Conservation (phyloP, 805 yeast species). For the Pichia eremophila region DNA sequence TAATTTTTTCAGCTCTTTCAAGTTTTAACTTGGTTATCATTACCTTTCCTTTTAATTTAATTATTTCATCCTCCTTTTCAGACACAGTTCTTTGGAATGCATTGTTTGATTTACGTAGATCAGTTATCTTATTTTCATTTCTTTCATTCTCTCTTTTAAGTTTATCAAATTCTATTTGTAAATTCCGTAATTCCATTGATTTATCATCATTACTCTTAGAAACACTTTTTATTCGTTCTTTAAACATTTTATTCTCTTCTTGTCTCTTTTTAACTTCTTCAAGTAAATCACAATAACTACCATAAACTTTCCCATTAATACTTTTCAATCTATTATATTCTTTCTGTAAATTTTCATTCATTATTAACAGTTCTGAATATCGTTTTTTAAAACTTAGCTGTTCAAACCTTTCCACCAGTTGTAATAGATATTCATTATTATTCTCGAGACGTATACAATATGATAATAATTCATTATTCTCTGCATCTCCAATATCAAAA, state of each 20-base stretch:
- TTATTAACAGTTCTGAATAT: conserved; percentile 4
- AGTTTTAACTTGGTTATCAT: conserved; percentile 5
- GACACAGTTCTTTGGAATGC: neutral
- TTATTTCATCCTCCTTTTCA: conserved; percentile 4
- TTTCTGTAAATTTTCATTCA: conserved; percentile 1
- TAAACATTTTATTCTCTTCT: neutral
- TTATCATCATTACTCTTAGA: neutral
- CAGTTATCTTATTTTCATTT: neutral
- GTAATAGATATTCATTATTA: conserved; percentile 9
- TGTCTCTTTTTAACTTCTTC: conserved; percentile 7
- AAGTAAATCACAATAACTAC: conserved; percentile 19
- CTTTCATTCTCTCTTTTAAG: conserved; percentile 1
- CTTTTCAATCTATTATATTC: conserved; percentile 17
- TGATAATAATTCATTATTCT: conserved; percentile 7
- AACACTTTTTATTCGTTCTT: neutral
- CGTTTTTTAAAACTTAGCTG: conserved; percentile 15
- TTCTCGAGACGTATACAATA: conserved; percentile 13
- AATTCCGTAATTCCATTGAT: neutral
- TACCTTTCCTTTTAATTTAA: conserved; percentile 1
- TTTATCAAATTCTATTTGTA: neutral
- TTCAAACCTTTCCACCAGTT: conserved; percentile 12
- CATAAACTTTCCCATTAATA: conserved; percentile 18
- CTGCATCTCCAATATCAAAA: neutral
- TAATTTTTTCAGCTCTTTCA: conserved; percentile 2
- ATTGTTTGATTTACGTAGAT: neutral